Evolutionary conservation across 2,329 filamentous ascomycete species (phyloP), one percentile per base, ranked within the genome.

Genomic region (Hortaea werneckii): DNA sequence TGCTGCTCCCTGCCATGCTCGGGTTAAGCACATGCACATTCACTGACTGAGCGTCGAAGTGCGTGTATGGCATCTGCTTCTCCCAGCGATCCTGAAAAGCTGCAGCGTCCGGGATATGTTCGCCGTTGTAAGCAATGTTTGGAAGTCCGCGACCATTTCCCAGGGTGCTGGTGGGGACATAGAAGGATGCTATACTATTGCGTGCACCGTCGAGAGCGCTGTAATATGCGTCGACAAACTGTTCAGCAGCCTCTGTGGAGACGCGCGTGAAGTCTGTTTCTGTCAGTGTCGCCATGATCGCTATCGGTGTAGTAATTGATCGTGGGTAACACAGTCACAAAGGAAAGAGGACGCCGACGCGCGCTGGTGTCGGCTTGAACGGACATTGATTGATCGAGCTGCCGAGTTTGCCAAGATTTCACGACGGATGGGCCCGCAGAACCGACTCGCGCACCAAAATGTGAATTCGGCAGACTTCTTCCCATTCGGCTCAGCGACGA

Each of bases 61-160:
- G 67, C 11, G 81, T 67, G 67, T 69, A 66, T 55, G 70, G 78
- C 66, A 83, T 76, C 56, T 87, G 79, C 5, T 75, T 75, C 47
- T 80, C 74, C 53, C 88, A 84, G 28, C 87, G 75, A 12, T 74
- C 73, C 56, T 83, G 79, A 57, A 88, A 82, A 39, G 80, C 79
- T 42, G 71, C 67, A 0, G 81, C 82, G 46, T 78, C 74, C 30
- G 75, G 65, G 34, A 86, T 69, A 2, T 77, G 66, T 41, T 80
- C 80, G 56, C 88, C 87, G 68, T 94, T 94, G 73, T 88, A 82
- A 57, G 80, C 77, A 58, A 95, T 88, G 61, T 81, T 79, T 43
- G 85, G 69, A 3, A 73, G 58, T 0, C 65, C 74, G 30, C 72
- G 70, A 26, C 72, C 67, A 50, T 72, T 68, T n/a, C 75, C 77